These are phyloP conservation scores for Cyphellophora attinorum DNA, from an alignment of 2,329 filamentous ascomycete genomes.

Conservation along the genomic window DNA sequence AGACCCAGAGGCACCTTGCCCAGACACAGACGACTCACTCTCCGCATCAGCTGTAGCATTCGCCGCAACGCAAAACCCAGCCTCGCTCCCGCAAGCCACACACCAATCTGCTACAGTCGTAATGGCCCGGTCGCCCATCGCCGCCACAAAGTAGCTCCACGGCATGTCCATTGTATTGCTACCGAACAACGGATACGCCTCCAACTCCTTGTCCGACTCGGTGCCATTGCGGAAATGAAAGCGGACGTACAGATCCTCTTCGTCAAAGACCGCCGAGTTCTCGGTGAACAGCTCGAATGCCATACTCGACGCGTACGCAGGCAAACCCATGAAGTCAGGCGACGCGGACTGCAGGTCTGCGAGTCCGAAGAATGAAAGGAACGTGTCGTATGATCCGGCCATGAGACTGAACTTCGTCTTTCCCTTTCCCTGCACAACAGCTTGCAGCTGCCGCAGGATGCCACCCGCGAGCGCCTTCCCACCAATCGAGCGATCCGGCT, in stretches of 20 bases:
- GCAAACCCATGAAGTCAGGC: conserved; percentile 60
- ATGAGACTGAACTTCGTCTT: conserved; percentile 37
- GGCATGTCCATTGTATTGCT: not conserved
- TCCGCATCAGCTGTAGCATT: conserved; percentile 27
- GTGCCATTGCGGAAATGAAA: conserved; percentile 3
- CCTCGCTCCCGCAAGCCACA: conserved; percentile 14
- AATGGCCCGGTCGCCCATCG: conserved; percentile 1
- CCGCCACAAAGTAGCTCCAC: conserved; percentile 1
- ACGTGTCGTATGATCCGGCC: conserved; percentile 51
- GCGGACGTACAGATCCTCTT: conserved; percentile 28
- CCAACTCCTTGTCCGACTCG: conserved; percentile 1
- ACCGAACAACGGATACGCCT: conserved; percentile 2
- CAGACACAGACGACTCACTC: not conserved
- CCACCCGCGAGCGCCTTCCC: conserved; percentile 57
- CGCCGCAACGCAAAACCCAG: conserved; percentile 34
- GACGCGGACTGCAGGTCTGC: conserved; percentile 39
- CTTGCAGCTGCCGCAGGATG: conserved; percentile 36
- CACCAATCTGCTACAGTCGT: conserved; percentile 1
- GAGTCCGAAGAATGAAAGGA: conserved; percentile 52
- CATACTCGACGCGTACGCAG: conserved; percentile 77
- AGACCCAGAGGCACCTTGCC: not conserved
- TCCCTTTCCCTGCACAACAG: conserved; percentile 22
- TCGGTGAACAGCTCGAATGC: conserved; percentile 61
- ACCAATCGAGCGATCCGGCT: conserved; percentile 34
- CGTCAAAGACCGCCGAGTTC: conserved; percentile 13